phyloP scores from a whole-genome alignment of 805 yeast genomes.

The Lipomyces starkeyi region DNA sequence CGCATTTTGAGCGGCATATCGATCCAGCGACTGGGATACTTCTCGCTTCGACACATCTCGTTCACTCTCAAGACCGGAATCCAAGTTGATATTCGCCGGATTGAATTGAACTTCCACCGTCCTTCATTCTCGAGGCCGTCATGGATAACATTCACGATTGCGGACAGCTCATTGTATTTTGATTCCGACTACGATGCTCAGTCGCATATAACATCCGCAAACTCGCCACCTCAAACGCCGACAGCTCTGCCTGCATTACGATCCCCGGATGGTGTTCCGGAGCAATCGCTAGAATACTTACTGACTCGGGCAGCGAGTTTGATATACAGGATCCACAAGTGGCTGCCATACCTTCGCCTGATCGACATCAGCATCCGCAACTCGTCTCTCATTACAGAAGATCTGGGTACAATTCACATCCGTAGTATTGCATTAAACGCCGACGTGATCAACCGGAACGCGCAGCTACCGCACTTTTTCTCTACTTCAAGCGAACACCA shows the following conservation, averaged over 20 bases:
- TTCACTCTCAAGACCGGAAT: conserved; percentile 47
- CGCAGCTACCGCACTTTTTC: conserved; percentile 19
- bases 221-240: conserved; percentile 8
- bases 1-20: conserved; percentile 51
- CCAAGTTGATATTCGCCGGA: conserved; percentile 45
- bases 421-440: conserved; percentile 28
- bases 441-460: conserved; percentile 16
- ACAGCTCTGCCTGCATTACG: conserved; percentile 3
- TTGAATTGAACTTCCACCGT: conserved; percentile 48
- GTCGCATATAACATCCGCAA: conserved; percentile 9
- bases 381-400: conserved; percentile 23
- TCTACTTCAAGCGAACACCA: conserved; percentile 4
- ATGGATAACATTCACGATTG: conserved; percentile 46
- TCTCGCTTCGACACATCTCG: conserved; percentile 48
- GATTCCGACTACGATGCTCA: conserved; percentile 37
- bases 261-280: not conserved
- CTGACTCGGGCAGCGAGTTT: not conserved
- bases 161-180: conserved; percentile 44
- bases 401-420: conserved; percentile 27
- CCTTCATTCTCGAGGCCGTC: conserved; percentile 52
- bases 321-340: conserved; percentile 20
- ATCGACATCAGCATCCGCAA: conserved; percentile 28
- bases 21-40: conserved; percentile 51
- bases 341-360: conserved; percentile 16
- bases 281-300: not conserved